A percentile compares a stretch with the other conserved stretches of the same genome.
Conservation (phyloP, 495 filamentous ascomycete species). For the Penicillium longicatenatum region DNA sequence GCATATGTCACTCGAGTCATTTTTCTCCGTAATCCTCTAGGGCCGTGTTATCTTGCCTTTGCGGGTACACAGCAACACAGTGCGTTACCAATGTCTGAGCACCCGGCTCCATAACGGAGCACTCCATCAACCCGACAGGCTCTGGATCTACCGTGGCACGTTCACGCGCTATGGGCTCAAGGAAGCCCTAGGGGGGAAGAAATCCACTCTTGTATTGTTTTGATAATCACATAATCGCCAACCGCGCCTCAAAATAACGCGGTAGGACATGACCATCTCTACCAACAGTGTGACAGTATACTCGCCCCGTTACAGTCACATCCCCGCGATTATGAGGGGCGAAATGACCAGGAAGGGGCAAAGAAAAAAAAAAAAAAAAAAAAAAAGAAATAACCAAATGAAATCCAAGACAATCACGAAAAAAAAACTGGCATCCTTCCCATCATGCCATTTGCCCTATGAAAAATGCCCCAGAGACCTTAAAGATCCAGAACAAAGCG, state of each 20-base stretch:
- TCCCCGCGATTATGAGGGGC: conserved; percentile 16
- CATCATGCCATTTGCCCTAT: conserved; percentile 10
- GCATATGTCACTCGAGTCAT: background rate
- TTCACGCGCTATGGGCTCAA: conserved; percentile 15
- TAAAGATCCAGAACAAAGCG: conserved; percentile 13
- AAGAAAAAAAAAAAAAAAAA: background rate
- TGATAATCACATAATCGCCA: conserved; percentile 4
- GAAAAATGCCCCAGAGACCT: conserved; percentile 1
- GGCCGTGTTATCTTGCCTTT: conserved; percentile 3
- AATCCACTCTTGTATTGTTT: conserved; percentile 2
- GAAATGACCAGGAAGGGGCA: background rate
- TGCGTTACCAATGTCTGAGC: conserved; percentile 14
- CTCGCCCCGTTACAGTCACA: conserved; percentile 17
- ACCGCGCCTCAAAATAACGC: background rate
- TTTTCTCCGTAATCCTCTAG: background rate
- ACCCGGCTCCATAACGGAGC: conserved; percentile 17
- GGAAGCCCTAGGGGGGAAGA: conserved; percentile 3
- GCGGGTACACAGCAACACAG: conserved; percentile 7
- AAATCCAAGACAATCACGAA: background rate
- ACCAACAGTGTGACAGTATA: conserved; percentile 15
- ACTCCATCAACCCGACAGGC: conserved; percentile 16
- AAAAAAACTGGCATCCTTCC: background rate
- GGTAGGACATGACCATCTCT: background rate
- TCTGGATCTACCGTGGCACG: conserved; percentile 23
- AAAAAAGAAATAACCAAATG: background rate